Percentiles rank a stretch among this genome's conserved stretches.
These are phyloP conservation scores for Effrenium voratum DNA, from an alignment of 73 alveolate species.

Conservation along the genomic window DNA sequence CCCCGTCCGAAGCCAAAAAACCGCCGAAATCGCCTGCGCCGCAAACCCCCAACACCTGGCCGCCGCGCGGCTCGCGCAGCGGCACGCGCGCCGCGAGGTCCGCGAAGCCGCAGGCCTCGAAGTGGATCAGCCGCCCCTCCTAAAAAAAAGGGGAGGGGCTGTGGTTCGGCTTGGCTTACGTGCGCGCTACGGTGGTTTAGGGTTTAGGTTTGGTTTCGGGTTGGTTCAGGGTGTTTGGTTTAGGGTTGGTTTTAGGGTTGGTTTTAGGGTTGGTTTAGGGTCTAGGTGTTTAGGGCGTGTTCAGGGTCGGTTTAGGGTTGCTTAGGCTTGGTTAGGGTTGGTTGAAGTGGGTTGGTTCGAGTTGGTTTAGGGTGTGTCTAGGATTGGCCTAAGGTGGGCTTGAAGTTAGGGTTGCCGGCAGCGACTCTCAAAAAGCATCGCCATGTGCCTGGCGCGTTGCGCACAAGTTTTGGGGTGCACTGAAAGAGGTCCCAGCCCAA, in stretches of 20 bases:
- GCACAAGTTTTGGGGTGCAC: too few species aligned
- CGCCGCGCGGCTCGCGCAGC: conserved; percentile 4
- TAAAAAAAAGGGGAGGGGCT: background rate
- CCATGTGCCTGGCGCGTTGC: too few species aligned
- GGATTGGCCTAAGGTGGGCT: too few species aligned
- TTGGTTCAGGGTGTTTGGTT: background rate
- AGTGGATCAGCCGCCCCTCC: conserved; percentile 37
- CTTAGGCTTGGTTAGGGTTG: background rate
- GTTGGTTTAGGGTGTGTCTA: too few species aligned
- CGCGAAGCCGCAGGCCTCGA: conserved; percentile 45
- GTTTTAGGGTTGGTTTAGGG: background rate
- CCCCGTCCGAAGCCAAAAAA: too few species aligned
- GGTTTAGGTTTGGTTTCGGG: background rate
- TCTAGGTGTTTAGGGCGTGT: background rate
- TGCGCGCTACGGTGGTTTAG: background rate
- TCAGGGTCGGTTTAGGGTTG: background rate
- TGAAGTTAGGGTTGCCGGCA: too few species aligned
- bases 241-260: conserved; percentile 5
- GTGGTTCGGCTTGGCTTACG: background rate
- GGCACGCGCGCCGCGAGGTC: conserved; percentile 29
- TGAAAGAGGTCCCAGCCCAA: too few species aligned
- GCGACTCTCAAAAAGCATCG: too few species aligned
- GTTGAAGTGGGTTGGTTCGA: too few species aligned
- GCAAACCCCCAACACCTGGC: too few species aligned
- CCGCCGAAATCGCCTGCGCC: too few species aligned